phyloP scores from a whole-genome alignment of 2,329 filamentous ascomycete genomes.

The Grosmannia serpens region DNA sequence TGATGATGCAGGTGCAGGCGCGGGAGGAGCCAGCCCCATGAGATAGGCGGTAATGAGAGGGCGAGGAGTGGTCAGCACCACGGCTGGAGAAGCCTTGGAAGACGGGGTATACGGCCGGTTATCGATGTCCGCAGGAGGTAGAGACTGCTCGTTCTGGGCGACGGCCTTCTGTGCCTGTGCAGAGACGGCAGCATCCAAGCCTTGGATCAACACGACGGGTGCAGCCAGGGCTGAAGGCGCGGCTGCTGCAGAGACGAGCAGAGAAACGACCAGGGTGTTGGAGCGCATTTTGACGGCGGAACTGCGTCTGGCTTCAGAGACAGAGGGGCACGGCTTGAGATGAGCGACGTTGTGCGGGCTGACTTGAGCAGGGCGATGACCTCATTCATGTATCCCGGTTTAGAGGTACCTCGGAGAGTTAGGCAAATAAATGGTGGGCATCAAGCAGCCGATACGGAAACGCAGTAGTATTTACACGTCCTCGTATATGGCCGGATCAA shows the following conservation, averaged over 20 bases:
- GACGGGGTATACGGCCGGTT: conserved; percentile 9
- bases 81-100: not conserved
- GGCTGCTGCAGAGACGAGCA: not conserved
- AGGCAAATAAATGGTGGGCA: no score
- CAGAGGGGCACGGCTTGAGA: not conserved
- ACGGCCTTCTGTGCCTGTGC: not conserved
- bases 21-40: conserved; percentile 7
- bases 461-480: no score
- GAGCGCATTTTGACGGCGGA: not conserved
- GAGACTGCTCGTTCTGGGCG: not conserved
- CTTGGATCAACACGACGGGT: not conserved
- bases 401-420: no score
- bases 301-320: not conserved
- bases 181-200: not conserved
- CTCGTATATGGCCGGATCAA: no score
- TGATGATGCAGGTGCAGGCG: not conserved
- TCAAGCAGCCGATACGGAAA: no score
- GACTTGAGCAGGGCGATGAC: not conserved
- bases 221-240: not conserved
- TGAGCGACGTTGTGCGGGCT: not conserved
- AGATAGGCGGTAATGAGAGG: conserved; percentile 12
- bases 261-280: not conserved
- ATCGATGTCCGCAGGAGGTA: not conserved
- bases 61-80: conserved; percentile 7
- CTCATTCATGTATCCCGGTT: not conserved